These are phyloP conservation scores for Leishmania gerbilli DNA, from an alignment of 208 protist genomes.

Conservation along the genomic window DNA sequence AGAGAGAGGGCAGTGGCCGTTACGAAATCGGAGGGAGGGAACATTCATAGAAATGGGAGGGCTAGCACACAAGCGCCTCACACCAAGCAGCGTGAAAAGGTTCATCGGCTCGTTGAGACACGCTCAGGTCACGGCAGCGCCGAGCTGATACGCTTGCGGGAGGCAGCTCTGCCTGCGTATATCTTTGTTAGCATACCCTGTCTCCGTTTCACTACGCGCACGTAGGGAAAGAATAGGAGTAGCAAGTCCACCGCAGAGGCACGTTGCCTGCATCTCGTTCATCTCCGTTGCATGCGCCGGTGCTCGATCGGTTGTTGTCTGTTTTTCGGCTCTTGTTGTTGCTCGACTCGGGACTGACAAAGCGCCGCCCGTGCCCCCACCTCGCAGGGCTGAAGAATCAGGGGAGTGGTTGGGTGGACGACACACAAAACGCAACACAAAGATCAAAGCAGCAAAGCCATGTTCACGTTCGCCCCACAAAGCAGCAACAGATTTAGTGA, in stretches of 20 bases:
- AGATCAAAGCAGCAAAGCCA: neutral
- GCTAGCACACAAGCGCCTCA: no score
- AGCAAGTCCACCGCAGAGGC: neutral
- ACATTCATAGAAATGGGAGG: neutral
- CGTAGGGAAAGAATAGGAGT: neutral
- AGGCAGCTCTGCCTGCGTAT: neutral
- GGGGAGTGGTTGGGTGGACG: no score
- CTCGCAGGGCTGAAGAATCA: neutral
- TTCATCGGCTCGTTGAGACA: neutral
- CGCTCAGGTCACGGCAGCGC: neutral
- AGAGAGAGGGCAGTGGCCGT: no score
- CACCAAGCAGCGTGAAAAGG: neutral
- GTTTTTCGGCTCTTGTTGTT: neutral
- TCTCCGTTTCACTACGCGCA: neutral
- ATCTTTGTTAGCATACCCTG: neutral
- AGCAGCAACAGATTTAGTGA: neutral
- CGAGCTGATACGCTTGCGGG: neutral
- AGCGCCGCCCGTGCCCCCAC: neutral
- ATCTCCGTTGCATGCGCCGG: neutral
- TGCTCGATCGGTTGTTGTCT: neutral
- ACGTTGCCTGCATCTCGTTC: neutral
- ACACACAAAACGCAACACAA: neutral
- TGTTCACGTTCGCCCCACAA: neutral
- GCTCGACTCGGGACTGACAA: neutral
- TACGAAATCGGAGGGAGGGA: neutral